Conservation (phyloP, 2,329 filamentous ascomycete species). For the Talaromyces sp. region DNA sequence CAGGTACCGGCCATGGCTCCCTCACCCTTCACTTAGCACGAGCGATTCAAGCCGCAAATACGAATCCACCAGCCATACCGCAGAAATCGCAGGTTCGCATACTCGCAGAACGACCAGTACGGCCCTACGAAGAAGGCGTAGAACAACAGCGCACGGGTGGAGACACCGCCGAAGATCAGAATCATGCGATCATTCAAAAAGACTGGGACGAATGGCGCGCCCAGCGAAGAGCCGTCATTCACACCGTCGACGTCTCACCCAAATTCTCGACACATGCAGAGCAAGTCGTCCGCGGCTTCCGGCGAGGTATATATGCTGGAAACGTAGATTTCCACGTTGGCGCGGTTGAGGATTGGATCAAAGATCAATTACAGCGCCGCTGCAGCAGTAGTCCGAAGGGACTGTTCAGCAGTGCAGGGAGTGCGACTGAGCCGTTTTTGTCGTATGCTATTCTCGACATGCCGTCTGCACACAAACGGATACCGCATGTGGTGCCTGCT, state of each 20-base stretch:
- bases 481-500: conserved; percentile 49
- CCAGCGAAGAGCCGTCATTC: conserved; percentile 67
- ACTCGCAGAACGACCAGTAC: conserved; percentile 27
- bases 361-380: conserved; percentile 49
- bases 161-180: conserved; percentile 14
- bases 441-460: conserved; percentile 72
- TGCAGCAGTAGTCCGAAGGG: conserved; percentile 29
- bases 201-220: conserved; percentile 49
- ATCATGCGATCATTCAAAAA: conserved; percentile 29
- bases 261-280: conserved; percentile 65
- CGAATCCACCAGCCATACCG: conserved; percentile 50
- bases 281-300: conserved; percentile 64
- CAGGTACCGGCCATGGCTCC: conserved; percentile 80
- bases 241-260: conserved; percentile 67
- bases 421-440: conserved; percentile 58
- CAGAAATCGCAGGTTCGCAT: conserved; percentile 33
- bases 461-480: conserved; percentile 58
- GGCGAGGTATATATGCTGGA: conserved; percentile 66
- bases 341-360: conserved; percentile 63
- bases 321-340: conserved; percentile 74
- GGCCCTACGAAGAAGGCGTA: conserved; percentile 26
- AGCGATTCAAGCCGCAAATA: conserved; percentile 72
- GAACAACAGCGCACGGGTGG: conserved; percentile 23
- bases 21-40: conserved; percentile 73
- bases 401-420: neutral